phyloP scores from a whole-genome alignment of 306 rosid genomes.

The Urtica urens region DNA sequence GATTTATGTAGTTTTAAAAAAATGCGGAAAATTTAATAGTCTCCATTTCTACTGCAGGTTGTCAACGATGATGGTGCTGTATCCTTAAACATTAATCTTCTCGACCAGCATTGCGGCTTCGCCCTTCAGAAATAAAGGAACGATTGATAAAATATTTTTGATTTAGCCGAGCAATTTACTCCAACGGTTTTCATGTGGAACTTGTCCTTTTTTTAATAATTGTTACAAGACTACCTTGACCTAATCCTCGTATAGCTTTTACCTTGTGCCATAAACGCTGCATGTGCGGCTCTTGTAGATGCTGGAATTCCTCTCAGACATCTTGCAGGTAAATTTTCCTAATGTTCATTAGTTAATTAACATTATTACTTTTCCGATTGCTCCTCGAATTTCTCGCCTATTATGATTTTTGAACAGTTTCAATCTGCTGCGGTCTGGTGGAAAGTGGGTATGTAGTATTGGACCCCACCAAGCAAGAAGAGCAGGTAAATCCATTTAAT shows the following conservation, averaged over 20 bases:
- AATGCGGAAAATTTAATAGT: too few relatives aligned
- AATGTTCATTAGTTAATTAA: constrained; percentile 14
- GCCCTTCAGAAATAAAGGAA: not conserved
- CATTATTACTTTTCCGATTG: constrained; percentile 16
- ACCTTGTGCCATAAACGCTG: constrained; percentile 89
- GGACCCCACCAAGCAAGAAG: constrained; percentile 91
- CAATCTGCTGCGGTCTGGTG: constrained; percentile 74
- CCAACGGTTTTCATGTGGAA: not conserved
- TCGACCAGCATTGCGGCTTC: not conserved
- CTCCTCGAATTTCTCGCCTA: not conserved
- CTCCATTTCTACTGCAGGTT: constrained; percentile 66
- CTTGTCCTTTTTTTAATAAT: not conserved
- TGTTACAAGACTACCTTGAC: constrained; percentile 33
- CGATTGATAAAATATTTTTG: not conserved
- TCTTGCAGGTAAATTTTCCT: constrained; percentile 65
- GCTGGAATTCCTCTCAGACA: constrained; percentile 86
- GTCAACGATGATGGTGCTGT: constrained; percentile 89
- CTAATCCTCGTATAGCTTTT: constrained; percentile 43
- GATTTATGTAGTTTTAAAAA: too few relatives aligned
- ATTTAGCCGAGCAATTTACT: not conserved
- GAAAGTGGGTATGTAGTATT: constrained; percentile 48
- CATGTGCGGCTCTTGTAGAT: constrained; percentile 87
- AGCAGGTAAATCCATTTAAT: constrained; percentile 40
- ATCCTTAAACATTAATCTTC: constrained; percentile 40
- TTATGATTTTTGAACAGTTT: constrained; percentile 49